Base-by-base conservation (phyloP, 2,329 filamentous ascomycete genomes). In the Trichoderma simmonsii region DNA sequence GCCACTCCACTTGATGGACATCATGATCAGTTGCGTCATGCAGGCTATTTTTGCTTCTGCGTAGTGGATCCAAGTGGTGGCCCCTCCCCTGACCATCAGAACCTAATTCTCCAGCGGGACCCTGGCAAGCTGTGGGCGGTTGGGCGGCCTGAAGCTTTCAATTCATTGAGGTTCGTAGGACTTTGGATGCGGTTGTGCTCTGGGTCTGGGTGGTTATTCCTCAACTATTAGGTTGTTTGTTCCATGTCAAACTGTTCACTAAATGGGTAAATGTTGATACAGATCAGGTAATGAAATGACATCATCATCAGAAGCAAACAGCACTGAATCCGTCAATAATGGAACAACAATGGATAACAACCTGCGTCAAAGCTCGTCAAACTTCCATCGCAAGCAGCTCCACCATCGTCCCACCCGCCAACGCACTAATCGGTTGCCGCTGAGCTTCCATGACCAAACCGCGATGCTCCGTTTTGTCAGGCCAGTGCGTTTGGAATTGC, bases 1-100 rank as follows among this genome's bases (percentile, higher is more conserved):
- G 54, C 66, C 54, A 69, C 56, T 51, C 56, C 66, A 69, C 66
- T 12, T 69, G 34, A 69, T 61, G 66, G 3, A 6, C 66, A 56
- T 69, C 66, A 69, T 28, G 57, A 30, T 36, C 65, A 48, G 56
- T 69, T 60, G 66, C 66, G 66, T 60, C 66, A 69, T 61, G 66
- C 51, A 61, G 66, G 63, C 43, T 66, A 51, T 66, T 56, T 66
- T 66, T 66, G 39, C 63, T n/a, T n/a, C 39, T n/a, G 48, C 5
- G 48, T 26, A 26, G 64, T 67, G 64, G 64, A 30, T 39, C 48
- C 21, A 30, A 39, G 36, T 39, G 36, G 51, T 28, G 64, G 51
- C 32, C 32, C 64, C 63, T n/a, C n/a, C n/a, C 21, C 11, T 21
- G 48, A 9, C 48, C n/a, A 60, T 60, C 57, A 60, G 57, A 60